These are phyloP conservation scores for Penicillium nucicola DNA, from an alignment of 495 filamentous ascomycete genomes.

Conservation along the genomic window DNA sequence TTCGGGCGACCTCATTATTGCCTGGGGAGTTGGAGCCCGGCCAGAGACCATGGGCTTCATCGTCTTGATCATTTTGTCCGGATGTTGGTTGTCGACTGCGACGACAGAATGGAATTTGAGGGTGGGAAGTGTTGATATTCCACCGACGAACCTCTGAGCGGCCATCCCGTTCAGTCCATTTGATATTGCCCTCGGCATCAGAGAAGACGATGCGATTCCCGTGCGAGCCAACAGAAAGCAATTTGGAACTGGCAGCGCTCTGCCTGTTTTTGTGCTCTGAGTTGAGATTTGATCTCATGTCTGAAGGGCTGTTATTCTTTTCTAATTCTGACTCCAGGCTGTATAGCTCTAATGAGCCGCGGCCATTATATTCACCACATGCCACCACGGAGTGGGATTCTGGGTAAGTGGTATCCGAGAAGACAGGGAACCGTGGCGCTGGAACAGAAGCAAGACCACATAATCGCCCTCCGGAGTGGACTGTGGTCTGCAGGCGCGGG, in stretches of 20 bases:
- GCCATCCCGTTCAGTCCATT: constrained; percentile 90
- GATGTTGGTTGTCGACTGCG: background rate
- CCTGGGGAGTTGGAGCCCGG: constrained; percentile 15
- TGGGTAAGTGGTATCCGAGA: constrained; percentile 47
- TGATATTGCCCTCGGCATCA: constrained; percentile 79
- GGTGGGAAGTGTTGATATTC: constrained; percentile 55
- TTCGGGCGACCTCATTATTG: constrained; percentile 57
- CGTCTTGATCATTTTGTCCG: background rate
- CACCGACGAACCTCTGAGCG: constrained; percentile 73
- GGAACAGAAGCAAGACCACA: constrained; percentile 75
- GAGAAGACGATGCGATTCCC: constrained; percentile 82
- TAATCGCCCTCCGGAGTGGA: constrained; percentile 79
- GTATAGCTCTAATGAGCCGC: constrained; percentile 89
- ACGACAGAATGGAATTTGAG: constrained; percentile 14
- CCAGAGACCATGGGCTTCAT: constrained; percentile 29
- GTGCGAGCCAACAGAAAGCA: constrained; percentile 81
- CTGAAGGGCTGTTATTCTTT: constrained; percentile 21
- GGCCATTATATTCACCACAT: constrained; percentile 91
- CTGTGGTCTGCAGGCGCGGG: constrained; percentile 69
- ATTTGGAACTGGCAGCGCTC: constrained; percentile 73
- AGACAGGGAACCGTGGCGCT: constrained; percentile 50
- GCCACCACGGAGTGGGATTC: constrained; percentile 68
- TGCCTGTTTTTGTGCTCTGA: constrained; percentile 70
- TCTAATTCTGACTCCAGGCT: constrained; percentile 45
- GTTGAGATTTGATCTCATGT: constrained; percentile 31